Evolutionary conservation across 2,329 filamentous ascomycete genomes (phyloP).

Genomic region (Dactylellina cionopaga): DNA sequence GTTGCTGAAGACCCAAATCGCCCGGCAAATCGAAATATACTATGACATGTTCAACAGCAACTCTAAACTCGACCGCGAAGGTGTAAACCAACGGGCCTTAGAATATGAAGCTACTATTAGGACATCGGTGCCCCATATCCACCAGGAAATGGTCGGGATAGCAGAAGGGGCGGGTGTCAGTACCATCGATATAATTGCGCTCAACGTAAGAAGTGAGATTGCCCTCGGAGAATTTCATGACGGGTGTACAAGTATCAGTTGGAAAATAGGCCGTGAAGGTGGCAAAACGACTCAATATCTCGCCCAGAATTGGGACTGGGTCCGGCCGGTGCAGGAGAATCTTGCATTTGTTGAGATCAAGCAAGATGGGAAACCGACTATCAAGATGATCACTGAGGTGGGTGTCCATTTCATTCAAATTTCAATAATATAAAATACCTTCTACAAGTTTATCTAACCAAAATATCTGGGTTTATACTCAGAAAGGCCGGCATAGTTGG

Average conservation of each 20-base stretch:
- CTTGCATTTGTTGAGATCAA: constrained; percentile 65
- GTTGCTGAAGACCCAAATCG: constrained; percentile 16
- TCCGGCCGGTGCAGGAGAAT: constrained; percentile 64
- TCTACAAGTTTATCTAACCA: not conserved
- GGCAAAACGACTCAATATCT: constrained; percentile 60
- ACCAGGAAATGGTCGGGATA: constrained; percentile 66
- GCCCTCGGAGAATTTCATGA: constrained; percentile 69
- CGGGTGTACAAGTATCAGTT: constrained; percentile 68
- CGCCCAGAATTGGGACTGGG: constrained; percentile 73
- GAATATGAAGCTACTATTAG: constrained; percentile 64
- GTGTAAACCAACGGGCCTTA: constrained; percentile 59
- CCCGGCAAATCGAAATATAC: constrained; percentile 26
- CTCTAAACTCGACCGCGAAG: constrained; percentile 17
- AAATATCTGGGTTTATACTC: not conserved
- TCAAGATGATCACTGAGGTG: constrained; percentile 69
- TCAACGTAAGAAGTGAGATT: constrained; percentile 70
- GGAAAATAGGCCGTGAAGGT: constrained; percentile 58
- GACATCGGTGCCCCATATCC: constrained; percentile 59
- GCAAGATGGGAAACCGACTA: constrained; percentile 63
- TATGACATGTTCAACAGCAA: constrained; percentile 24
- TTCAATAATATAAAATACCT: not conserved
- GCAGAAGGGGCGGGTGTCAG: constrained; percentile 65
- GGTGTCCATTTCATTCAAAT: not conserved
- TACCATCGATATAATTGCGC: constrained; percentile 67
- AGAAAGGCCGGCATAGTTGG: constrained; percentile 67